phyloP scores from a whole-genome alignment of 345 rosid genomes.

The Erodium maritimum region DNA sequence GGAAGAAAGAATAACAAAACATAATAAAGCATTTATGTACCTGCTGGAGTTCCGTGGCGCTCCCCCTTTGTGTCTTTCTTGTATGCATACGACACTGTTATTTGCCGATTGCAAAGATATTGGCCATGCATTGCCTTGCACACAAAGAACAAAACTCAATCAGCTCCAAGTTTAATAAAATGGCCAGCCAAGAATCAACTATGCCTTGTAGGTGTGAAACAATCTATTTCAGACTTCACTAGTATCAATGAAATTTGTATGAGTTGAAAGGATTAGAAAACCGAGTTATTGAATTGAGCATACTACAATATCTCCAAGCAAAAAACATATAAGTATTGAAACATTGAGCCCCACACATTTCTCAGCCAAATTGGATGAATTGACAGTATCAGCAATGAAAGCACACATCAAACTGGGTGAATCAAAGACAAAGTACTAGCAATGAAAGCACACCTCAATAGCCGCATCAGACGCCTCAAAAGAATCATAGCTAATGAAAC shows the following conservation, averaged over 20 bases:
- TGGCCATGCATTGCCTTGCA: slow-evolving; percentile 94
- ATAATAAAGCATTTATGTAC: too few relatives aligned
- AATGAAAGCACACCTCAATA: slow-evolving; percentile 53
- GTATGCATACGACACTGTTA: slow-evolving; percentile 91
- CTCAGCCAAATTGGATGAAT: background rate
- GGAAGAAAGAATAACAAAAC: too few relatives aligned
- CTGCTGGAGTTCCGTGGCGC: slow-evolving; percentile 98
- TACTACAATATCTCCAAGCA: too few relatives aligned
- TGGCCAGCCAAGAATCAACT: too few relatives aligned
- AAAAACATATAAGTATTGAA: background rate
- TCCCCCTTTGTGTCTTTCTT: slow-evolving; percentile 99
- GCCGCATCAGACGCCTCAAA: slow-evolving; percentile 99
- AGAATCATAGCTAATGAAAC: slow-evolving; percentile 96
- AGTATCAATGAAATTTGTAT: background rate
- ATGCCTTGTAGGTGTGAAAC: too few relatives aligned
- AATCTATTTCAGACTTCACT: background rate
- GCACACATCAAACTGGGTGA: too few relatives aligned
- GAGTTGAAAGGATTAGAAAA: background rate
- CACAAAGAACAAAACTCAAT: slow-evolving; percentile 6
- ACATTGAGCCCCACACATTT: background rate
- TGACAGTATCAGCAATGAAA: too few relatives aligned
- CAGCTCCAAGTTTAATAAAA: background rate
- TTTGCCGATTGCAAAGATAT: slow-evolving; percentile 89
- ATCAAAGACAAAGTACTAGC: background rate
- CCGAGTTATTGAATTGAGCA: too few relatives aligned